phyloP scores from a whole-genome alignment of 352 stramenopile species.

The Globisporangium spinosum region DNA sequence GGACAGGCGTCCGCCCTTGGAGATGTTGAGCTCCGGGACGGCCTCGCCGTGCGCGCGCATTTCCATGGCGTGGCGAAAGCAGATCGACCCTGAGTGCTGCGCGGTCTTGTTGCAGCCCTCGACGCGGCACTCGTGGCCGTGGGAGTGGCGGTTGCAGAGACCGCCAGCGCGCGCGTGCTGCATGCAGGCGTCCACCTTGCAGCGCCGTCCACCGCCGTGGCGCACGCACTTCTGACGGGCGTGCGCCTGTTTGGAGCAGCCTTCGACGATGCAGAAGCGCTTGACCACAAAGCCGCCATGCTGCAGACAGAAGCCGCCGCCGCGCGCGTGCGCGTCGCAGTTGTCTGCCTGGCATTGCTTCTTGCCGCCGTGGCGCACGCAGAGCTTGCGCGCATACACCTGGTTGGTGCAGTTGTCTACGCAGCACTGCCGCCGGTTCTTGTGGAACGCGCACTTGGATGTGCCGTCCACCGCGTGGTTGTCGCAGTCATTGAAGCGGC shows the following conservation, averaged over 20 bases:
- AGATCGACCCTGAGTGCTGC: conserved; percentile 74
- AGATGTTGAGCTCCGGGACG: conserved; percentile 73
- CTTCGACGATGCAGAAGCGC: conserved; percentile 79
- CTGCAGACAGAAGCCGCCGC: conserved; percentile 70
- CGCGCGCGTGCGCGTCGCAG: conserved; percentile 70
- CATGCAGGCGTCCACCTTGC: conserved; percentile 71
- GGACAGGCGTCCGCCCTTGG: conserved; percentile 61
- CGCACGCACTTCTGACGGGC: conserved; percentile 74
- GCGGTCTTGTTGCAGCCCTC: conserved; percentile 80
- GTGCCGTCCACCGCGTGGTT: conserved; percentile 69
- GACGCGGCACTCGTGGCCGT: conserved; percentile 68
- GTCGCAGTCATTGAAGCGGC: conserved; percentile 80
- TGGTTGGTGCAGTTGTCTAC: conserved; percentile 82
- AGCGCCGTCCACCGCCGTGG: conserved; percentile 62
- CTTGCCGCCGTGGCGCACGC: conserved; percentile 76
- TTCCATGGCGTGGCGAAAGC: conserved; percentile 76
- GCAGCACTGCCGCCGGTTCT: conserved; percentile 78
- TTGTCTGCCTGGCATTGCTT: conserved; percentile 74
- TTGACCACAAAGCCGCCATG: conserved; percentile 81
- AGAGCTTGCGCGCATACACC: conserved; percentile 79
- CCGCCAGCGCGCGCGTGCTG: conserved; percentile 68
- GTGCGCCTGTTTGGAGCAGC: conserved; percentile 75
- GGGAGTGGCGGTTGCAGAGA: conserved; percentile 73
- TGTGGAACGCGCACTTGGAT: conserved; percentile 79
- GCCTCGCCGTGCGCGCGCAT: conserved; percentile 63